Percentiles rank a stretch among this genome's conserved stretches.
Evolutionary conservation across 2,329 filamentous ascomycete genomes (phyloP).

Genomic region (Endoconidiophora polonica): DNA sequence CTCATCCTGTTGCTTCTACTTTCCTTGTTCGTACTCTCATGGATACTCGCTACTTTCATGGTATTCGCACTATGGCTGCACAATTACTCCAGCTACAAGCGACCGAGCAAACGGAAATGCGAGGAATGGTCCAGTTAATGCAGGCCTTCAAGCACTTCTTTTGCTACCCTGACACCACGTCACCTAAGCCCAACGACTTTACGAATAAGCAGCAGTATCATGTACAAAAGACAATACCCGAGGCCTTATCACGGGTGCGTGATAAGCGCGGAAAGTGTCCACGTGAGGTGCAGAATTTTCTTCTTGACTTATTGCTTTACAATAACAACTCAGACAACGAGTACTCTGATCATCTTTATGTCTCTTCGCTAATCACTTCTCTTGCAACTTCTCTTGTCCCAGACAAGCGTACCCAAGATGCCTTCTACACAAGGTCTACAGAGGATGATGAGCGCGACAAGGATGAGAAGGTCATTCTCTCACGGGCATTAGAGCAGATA

Average conservation of each 20-base stretch:
- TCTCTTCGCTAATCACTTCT: constrained; percentile 57
- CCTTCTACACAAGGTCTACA: constrained; percentile 2
- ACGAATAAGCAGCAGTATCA: constrained; percentile 70
- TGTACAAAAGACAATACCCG: constrained; percentile 68
- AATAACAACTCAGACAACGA: constrained; percentile 89
- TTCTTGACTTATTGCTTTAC: constrained; percentile 76
- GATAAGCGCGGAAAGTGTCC: constrained; percentile 60
- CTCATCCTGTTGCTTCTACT: constrained; percentile 71
- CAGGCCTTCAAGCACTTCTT: constrained; percentile 79
- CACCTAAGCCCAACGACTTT: constrained; percentile 83
- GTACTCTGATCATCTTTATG: constrained; percentile 79
- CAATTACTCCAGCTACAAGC: constrained; percentile 63
- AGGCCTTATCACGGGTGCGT: constrained; percentile 62
- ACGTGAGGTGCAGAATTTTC: constrained; percentile 60
- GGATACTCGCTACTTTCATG: constrained; percentile 84
- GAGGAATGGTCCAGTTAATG: constrained; percentile 70
- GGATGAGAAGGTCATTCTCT: constrained; percentile 32
- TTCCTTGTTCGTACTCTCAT: constrained; percentile 80
- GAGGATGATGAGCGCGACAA: constrained; percentile 27
- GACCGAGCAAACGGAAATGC: constrained; percentile 47
- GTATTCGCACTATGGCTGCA: constrained; percentile 75
- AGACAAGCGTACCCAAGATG: constrained; percentile 21
- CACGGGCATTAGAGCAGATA: constrained; percentile 42
- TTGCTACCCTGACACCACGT: constrained; percentile 60
- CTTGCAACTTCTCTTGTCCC: constrained; percentile 42